These are phyloP conservation scores for Trichoderma endophyticum DNA, from an alignment of 2,329 filamentous ascomycete genomes.

Conservation along the genomic window DNA sequence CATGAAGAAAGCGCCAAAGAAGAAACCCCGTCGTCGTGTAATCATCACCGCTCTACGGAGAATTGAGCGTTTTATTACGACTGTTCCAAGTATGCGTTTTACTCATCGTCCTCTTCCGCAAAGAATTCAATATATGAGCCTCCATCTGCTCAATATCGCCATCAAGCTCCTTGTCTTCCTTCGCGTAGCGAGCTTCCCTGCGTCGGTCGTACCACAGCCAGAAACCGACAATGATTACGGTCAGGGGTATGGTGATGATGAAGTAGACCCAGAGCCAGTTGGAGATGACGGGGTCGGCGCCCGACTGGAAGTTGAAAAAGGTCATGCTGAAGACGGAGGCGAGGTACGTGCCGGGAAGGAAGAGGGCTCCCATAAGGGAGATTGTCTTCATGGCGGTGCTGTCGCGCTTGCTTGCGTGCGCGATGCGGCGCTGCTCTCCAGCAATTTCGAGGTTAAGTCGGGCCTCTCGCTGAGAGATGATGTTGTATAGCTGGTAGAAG, in stretches of 20 bases:
- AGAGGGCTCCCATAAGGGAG: slow-evolving; percentile 60
- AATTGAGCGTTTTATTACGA: neutral
- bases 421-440: slow-evolving; percentile 56
- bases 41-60: neutral
- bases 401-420: slow-evolving; percentile 59
- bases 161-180: slow-evolving; percentile 52
- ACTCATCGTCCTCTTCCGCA: slow-evolving; percentile 56
- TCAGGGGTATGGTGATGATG: slow-evolving; percentile 57
- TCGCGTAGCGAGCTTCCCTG: slow-evolving; percentile 46
- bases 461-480: slow-evolving; percentile 63
- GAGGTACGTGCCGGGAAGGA: slow-evolving; percentile 60
- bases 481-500: slow-evolving; percentile 55
- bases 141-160: slow-evolving; percentile 56
- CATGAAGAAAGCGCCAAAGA: slow-evolving; percentile 25
- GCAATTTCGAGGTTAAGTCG: slow-evolving; percentile 63
- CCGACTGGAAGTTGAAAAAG: slow-evolving; percentile 60
- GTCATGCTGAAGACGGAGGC: slow-evolving; percentile 65
- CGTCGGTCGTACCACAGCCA: slow-evolving; percentile 54
- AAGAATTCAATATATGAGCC: slow-evolving; percentile 52
- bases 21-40: neutral
- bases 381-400: slow-evolving; percentile 64
- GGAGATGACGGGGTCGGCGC: slow-evolving; percentile 44
- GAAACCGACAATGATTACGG: slow-evolving; percentile 49
- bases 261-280: slow-evolving; percentile 61
- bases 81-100: slow-evolving; percentile 53